phyloP scores from a whole-genome alignment of 1,139 yeast species.

The Nakaseomyces sp. region DNA sequence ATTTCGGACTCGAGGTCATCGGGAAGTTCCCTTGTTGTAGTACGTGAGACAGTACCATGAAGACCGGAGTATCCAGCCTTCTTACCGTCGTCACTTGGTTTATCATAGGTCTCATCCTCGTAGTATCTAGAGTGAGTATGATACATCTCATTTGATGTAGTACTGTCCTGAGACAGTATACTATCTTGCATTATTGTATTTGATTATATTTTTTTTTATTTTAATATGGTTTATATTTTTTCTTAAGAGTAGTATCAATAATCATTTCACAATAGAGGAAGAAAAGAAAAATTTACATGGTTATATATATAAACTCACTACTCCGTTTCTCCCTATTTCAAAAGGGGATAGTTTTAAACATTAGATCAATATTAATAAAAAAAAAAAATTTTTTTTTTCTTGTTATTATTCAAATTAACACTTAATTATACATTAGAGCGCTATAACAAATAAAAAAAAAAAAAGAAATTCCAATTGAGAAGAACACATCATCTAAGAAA shows the following conservation, averaged over 20 bases:
- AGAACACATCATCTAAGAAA: not conserved
- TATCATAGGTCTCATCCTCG: not conserved
- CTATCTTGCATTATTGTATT: slow-evolving; percentile 1
- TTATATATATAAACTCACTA: no score
- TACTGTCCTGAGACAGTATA: slow-evolving; percentile 4
- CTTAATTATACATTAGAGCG: no score
- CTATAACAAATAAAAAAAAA: not conserved
- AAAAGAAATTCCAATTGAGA: not conserved
- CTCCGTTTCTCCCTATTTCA: no score
- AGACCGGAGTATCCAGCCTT: slow-evolving; percentile 18
- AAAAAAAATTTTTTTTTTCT: no score
- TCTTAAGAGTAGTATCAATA: not conserved
- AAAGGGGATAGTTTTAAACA: no score
- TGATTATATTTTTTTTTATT: not conserved
- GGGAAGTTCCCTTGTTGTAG: slow-evolving; percentile 16
- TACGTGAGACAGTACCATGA: slow-evolving; percentile 16
- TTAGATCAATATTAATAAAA: no score
- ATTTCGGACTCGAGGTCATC: slow-evolving; percentile 10
- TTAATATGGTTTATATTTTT: not conserved
- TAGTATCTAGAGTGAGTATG: slow-evolving; percentile 1
- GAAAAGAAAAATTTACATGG: not conserved
- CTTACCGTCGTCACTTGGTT: slow-evolving; percentile 3
- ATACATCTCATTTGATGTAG: slow-evolving; percentile 1
- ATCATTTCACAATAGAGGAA: not conserved
- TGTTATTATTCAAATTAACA: no score